Base-by-base conservation (phyloP, 2,329 filamentous ascomycete species). In the Lasiodiplodia gonubiensis region DNA sequence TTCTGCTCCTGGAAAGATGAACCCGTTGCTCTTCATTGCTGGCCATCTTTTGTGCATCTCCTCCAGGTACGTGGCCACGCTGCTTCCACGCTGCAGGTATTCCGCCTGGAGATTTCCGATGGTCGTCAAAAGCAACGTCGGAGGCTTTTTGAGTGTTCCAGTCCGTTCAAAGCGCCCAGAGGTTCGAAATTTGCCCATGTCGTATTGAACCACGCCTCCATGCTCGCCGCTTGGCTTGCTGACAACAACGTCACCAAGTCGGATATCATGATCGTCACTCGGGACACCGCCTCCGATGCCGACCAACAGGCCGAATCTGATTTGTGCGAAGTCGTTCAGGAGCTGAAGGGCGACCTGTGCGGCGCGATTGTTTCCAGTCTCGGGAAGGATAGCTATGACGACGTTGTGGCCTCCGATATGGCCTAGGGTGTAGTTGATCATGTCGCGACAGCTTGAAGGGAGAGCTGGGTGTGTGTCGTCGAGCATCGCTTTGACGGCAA, bases 241-340 rank as follows among this genome's bases (percentile, higher is more conserved):
- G 8, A 79, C 72, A 0, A 76, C 73, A 27, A 72, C 57, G 18
- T 71, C 63, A 5, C 57, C 74, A 16, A 79, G 69, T 12, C 77
- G 74, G 30, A 78, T 72, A 55, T 76, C 75, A 60, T 70, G 16
- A 74, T 73, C 1, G 74, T 68, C 4, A 71, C 59, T 79, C 76
- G 30, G 27, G 25, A 60, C 74, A 72, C 59, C 60, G 12, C 51
- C 60, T 11, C 60, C 67, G 27, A 64, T 68, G 14, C 60, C 67
- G 6, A 55, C 57, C 57, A 67, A 27, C 30, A 64, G 11, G 18
- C 57, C 66, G 16, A 67, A 63, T 8, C 57, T 27, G 49, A 67
- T 63, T 0, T 27, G 39, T 1, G 35, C 11, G 37, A 67, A 52
- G 35, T 35, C 59, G 27, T 18, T 25, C 5, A 67, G 30, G 25